These are phyloP conservation scores for Rauvolfia tetraphylla DNA, from an alignment of 257 asterid species.

Conservation along the genomic window DNA sequence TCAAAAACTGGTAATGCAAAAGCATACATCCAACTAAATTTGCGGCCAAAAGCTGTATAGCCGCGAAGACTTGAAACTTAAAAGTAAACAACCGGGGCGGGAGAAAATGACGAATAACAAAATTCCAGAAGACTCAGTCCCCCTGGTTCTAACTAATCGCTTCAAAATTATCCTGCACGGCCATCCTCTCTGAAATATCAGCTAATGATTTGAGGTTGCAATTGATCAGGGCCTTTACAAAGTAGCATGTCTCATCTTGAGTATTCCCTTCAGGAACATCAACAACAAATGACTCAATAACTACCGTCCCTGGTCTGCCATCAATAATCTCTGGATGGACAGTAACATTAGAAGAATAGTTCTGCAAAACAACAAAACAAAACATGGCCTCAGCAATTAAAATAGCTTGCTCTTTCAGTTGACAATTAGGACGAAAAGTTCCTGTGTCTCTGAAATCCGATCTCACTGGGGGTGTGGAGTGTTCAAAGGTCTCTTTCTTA, in stretches of 20 bases:
- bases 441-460: no score
- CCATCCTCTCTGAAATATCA: slow-evolving; percentile 76
- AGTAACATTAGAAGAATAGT: slow-evolving; percentile 68
- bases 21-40: slow-evolving; percentile 5
- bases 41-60: background rate
- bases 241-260: slow-evolving; percentile 75
- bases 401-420: background rate
- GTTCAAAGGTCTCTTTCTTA: no score
- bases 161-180: slow-evolving; percentile 34
- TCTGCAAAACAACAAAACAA: slow-evolving; percentile 39
- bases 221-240: slow-evolving; percentile 69
- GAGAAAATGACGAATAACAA: background rate
- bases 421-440: no score
- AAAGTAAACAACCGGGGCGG: background rate
- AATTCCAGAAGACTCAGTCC: background rate
- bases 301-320: slow-evolving; percentile 57
- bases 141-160: slow-evolving; percentile 4
- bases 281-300: slow-evolving; percentile 70
- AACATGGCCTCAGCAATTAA: background rate
- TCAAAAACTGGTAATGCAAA: slow-evolving; percentile 1
- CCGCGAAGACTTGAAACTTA: background rate
- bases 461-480: no score
- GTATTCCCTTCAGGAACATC: slow-evolving; percentile 88
- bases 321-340: slow-evolving; percentile 64
- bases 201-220: slow-evolving; percentile 85